These are phyloP conservation scores for Tulasnella sp. DNA, from an alignment of 768 basidiomycete species.

Conservation along the genomic window DNA sequence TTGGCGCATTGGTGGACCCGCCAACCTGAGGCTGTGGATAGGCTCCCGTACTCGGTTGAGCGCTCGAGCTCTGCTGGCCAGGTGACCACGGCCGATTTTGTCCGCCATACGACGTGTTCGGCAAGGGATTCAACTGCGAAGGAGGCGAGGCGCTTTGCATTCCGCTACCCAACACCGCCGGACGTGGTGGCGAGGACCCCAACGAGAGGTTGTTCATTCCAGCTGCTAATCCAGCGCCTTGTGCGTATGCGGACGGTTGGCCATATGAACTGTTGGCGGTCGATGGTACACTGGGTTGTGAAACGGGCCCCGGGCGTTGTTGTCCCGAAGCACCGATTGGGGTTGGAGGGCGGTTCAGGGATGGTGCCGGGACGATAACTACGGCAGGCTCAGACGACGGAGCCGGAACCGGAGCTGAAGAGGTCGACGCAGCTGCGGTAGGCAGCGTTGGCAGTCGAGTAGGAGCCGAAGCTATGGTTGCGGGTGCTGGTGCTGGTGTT, in stretches of 20 bases:
- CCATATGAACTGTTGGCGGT: no score
- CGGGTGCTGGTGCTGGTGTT: no score
- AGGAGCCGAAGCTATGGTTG: constrained; percentile 40
- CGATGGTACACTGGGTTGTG: not conserved
- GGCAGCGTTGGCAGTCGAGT: constrained; percentile 27
- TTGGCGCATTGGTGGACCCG: not conserved
- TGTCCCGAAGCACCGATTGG: not conserved
- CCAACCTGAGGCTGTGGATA: not conserved
- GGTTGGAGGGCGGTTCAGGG: not conserved
- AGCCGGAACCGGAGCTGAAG: not conserved
- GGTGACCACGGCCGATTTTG: not conserved
- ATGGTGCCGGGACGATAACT: not conserved
- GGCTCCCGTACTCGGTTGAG: not conserved
- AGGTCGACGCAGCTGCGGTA: not conserved
- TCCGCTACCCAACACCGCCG: not conserved
- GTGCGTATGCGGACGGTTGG: not conserved
- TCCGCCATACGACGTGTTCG: not conserved
- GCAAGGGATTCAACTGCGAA: not conserved
- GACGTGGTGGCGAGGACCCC: not conserved
- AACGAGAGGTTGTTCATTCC: not conserved
- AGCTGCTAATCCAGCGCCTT: not conserved
- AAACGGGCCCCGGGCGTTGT: not conserved
- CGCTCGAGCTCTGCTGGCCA: not conserved
- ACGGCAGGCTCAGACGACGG: not conserved
- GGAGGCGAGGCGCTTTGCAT: not conserved